Conservation (phyloP, 2,329 filamentous ascomycete species). For the Endoconidiophora polonica region DNA sequence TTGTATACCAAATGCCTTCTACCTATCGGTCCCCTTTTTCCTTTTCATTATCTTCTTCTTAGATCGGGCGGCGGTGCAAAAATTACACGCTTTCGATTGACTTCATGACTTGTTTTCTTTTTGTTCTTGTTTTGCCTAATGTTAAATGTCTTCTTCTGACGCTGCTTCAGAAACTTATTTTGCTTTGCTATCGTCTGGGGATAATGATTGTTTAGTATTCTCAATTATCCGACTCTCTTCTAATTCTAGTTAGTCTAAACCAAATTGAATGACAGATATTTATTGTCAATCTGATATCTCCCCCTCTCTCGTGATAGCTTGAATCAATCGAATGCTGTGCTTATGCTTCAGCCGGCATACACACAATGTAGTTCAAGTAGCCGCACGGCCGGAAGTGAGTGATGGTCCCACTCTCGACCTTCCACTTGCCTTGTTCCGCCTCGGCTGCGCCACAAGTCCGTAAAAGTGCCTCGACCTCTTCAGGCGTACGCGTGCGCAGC, state of each 20-base stretch:
- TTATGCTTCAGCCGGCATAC: conserved; percentile 21
- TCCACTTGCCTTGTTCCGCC: conserved; percentile 30
- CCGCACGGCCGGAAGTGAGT: conserved; percentile 34
- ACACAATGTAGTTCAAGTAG: conserved; percentile 35
- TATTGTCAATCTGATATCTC: no score
- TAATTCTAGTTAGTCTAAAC: no score
- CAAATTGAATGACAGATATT: no score
- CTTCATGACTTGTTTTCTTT: conserved; percentile 1
- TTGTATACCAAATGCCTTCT: neutral
- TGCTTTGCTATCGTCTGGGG: neutral
- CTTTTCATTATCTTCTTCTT: neutral
- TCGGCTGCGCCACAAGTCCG: conserved; percentile 28
- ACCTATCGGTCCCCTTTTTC: neutral
- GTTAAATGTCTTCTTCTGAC: no score
- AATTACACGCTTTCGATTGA: conserved; percentile 5
- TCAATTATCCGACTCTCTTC: neutral
- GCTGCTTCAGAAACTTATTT: no score
- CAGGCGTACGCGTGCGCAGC: conserved; percentile 47
- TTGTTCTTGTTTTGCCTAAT: neutral
- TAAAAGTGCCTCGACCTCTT: conserved; percentile 46
- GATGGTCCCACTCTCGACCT: conserved; percentile 30
- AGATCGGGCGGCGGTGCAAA: neutral
- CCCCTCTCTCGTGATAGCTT: neutral
- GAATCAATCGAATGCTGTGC: neutral
- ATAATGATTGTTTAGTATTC: neutral